A percentile compares a stretch with the other conserved stretches of the same genome.
These are phyloP conservation scores for Aristolochia contorta DNA, from an alignment of 164 flowering plant species.

Conservation along the genomic window DNA sequence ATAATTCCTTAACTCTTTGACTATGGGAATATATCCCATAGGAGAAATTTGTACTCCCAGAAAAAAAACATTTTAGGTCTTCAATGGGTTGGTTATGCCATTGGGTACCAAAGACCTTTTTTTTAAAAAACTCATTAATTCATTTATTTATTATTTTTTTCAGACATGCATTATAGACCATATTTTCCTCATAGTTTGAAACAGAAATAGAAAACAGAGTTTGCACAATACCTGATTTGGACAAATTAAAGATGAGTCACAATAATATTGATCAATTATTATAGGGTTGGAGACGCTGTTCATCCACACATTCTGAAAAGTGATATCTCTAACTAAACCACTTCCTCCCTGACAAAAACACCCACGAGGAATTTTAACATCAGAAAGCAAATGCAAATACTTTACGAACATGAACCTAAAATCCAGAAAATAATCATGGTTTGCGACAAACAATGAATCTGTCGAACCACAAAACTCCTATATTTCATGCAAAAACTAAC, in stretches of 20 bases:
- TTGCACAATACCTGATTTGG: slow-evolving; percentile 53
- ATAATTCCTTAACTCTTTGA: too few species aligned
- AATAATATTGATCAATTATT: slow-evolving; percentile 84
- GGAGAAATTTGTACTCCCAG: too few species aligned
- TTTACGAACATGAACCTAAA: too few species aligned
- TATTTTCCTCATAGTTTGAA: background rate
- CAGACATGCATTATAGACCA: background rate
- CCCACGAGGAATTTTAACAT: background rate
- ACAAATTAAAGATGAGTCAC: slow-evolving; percentile 65
- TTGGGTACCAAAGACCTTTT: background rate
- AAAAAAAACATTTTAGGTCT: too few species aligned
- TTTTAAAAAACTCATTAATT: too few species aligned
- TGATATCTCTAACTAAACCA: slow-evolving; percentile 49
- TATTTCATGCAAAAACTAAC: too few species aligned
- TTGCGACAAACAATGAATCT: too few species aligned
- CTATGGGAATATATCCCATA: too few species aligned
- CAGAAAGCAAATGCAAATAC: too few species aligned
- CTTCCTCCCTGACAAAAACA: slow-evolving; percentile 64
- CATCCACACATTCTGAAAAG: slow-evolving; percentile 59
- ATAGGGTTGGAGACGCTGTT: slow-evolving; percentile 80
- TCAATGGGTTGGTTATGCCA: background rate
- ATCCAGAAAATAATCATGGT: too few species aligned
- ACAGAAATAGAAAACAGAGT: background rate
- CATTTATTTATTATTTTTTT: background rate
- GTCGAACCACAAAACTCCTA: too few species aligned